Percentiles rank a stretch among this genome's conserved stretches.
phyloP scores from a whole-genome alignment of 169 alveolate species.

The Plasmodium yoelii region DNA sequence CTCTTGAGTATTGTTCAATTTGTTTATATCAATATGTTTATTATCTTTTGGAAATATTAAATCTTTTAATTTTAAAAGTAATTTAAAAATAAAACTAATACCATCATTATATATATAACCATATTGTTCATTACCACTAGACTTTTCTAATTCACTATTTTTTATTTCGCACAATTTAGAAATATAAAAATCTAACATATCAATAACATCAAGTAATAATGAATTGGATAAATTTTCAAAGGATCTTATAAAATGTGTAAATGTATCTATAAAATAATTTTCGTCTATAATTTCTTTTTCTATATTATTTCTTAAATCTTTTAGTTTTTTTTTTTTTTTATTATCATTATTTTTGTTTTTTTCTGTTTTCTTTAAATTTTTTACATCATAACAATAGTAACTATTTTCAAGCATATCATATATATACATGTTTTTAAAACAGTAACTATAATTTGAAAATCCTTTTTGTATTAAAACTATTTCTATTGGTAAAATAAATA shows the following conservation, averaged over 20 bases:
- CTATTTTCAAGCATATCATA: slow-evolving; percentile 18
- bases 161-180: too few relatives aligned
- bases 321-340: slow-evolving; percentile 26
- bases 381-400: slow-evolving; percentile 16
- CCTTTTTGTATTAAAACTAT: slow-evolving; percentile 22
- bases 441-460: neutral
- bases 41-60: too few relatives aligned
- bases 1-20: too few relatives aligned
- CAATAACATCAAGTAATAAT: neutral
- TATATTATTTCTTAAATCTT: slow-evolving; percentile 3
- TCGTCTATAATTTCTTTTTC: slow-evolving; percentile 26
- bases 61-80: too few relatives aligned
- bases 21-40: too few relatives aligned
- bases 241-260: slow-evolving; percentile 4
- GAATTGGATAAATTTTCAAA: neutral
- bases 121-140: too few relatives aligned
- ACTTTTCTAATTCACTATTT: too few relatives aligned
- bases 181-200: too few relatives aligned
- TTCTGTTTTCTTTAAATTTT: slow-evolving; percentile 16
- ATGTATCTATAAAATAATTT: slow-evolving; percentile 4
- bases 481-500: slow-evolving; percentile 46
- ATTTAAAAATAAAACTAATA: too few relatives aligned
- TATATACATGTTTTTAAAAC: neutral
- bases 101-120: too few relatives aligned
- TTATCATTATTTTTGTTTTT: slow-evolving; percentile 31